A percentile compares a stretch with the other conserved stretches of the same genome.
These are phyloP conservation scores for Amanita subjunquillea DNA, from an alignment of 768 basidiomycete species.

Conservation along the genomic window DNA sequence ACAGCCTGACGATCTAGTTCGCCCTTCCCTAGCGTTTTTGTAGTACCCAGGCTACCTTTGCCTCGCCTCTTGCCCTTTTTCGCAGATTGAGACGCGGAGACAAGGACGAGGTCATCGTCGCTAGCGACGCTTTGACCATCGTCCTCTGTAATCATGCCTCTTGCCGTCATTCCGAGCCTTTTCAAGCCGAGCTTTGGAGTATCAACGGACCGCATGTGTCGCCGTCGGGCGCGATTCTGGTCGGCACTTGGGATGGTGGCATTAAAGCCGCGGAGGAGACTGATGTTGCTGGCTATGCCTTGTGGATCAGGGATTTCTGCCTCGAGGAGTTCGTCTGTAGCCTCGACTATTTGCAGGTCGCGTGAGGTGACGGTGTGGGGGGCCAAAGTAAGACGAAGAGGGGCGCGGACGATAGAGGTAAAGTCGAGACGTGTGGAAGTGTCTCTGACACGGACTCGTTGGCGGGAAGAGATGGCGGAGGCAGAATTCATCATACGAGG, in stretches of 20 bases:
- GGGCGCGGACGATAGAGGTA: conserved; percentile 71
- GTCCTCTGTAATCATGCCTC: conserved; percentile 59
- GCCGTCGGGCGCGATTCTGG: conserved; percentile 59
- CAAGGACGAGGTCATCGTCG: conserved; percentile 67
- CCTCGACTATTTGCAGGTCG: conserved; percentile 78
- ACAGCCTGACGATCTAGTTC: conserved; percentile 77
- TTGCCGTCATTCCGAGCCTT: conserved; percentile 66
- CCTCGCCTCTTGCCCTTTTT: conserved; percentile 42
- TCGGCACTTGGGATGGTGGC: conserved; percentile 92
- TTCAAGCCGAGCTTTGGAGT: conserved; percentile 69
- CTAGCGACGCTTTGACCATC: conserved; percentile 30
- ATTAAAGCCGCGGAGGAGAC: conserved; percentile 83
- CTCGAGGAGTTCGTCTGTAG: conserved; percentile 64
- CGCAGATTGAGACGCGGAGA: conserved; percentile 30
- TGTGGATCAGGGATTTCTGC: conserved; percentile 66
- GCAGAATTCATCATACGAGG: conserved; percentile 71
- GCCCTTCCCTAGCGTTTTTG: conserved; percentile 69
- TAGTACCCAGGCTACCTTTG: conserved; percentile 56
- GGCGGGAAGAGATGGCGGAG: conserved; percentile 52
- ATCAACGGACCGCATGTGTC: conserved; percentile 75
- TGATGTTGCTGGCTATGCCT: conserved; percentile 62
- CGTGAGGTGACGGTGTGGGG: conserved; percentile 67
- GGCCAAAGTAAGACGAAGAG: conserved; percentile 55
- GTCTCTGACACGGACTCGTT: conserved; percentile 20
- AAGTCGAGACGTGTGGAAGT: conserved; percentile 46